Evolutionary conservation across 2,329 filamentous ascomycete genomes (phyloP).

Genomic region (Aspergillus brasiliensis): DNA sequence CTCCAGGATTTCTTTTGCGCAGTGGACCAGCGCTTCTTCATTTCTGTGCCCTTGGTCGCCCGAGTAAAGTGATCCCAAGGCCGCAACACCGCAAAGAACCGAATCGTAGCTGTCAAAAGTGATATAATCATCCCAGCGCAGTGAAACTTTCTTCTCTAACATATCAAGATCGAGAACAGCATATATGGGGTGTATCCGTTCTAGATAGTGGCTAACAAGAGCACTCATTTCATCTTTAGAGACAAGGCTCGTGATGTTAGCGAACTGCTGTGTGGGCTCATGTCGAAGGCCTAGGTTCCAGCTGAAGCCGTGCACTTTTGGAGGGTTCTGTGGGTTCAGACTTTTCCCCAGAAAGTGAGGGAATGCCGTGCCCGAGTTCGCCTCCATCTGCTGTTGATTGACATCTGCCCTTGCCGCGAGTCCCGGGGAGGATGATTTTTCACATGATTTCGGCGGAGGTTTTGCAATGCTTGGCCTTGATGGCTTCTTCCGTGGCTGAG

Average conservation of each 20-base stretch:
- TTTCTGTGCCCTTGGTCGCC: not conserved
- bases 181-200: conserved; percentile 56
- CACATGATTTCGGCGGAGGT: not conserved
- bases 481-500: not conserved
- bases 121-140: not conserved
- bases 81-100: not conserved
- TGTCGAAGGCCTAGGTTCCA: not conserved
- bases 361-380: conserved; percentile 60
- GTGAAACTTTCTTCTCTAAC: conserved; percentile 19
- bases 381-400: conserved; percentile 44
- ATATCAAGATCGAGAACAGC: conserved; percentile 44
- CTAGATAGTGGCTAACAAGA: conserved; percentile 52
- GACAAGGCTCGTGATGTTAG: not conserved
- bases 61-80: not conserved
- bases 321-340: conserved; percentile 55
- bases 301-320: conserved; percentile 25
- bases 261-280: not conserved
- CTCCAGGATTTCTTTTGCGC: not conserved
- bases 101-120: not conserved
- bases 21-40: not conserved
- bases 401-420: not conserved
- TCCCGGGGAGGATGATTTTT: not conserved
- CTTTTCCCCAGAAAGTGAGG: conserved; percentile 54
- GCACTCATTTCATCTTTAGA: conserved; percentile 46
- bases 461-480: not conserved